These are phyloP conservation scores for Neonectria hederae DNA, from an alignment of 2,329 filamentous ascomycete genomes.

Conservation along the genomic window DNA sequence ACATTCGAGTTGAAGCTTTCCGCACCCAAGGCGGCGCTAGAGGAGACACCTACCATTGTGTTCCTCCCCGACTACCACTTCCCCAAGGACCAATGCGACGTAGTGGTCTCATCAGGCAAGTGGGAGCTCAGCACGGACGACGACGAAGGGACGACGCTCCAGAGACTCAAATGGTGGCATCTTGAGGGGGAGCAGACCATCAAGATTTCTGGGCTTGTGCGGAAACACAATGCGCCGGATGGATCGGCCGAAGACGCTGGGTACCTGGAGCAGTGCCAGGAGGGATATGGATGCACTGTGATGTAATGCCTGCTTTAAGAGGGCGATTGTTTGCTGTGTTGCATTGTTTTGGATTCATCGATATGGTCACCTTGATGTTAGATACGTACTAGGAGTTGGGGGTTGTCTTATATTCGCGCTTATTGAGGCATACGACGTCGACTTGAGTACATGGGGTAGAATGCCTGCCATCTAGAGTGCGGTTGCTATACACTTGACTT, in stretches of 20 bases:
- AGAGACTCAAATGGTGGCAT: slow-evolving; percentile 93
- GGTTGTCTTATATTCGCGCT: slow-evolving; percentile 1
- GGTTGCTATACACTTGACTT: too few species aligned
- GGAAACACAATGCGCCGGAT: slow-evolving; percentile 65
- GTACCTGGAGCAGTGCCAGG: slow-evolving; percentile 77
- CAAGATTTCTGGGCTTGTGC: slow-evolving; percentile 77
- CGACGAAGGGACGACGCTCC: slow-evolving; percentile 73
- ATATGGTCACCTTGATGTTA: slow-evolving; percentile 8
- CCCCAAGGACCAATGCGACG: slow-evolving; percentile 74
- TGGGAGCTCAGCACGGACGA: slow-evolving; percentile 86
- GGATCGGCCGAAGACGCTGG: slow-evolving; percentile 76
- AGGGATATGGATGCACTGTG: slow-evolving; percentile 60
- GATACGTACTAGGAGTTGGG: slow-evolving; percentile 14
- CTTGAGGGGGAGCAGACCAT: slow-evolving; percentile 83
- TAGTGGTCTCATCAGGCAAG: slow-evolving; percentile 85
- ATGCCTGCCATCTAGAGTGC: not conserved
- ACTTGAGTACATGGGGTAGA: not conserved
- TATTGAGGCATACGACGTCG: not conserved
- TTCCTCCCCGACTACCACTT: slow-evolving; percentile 95
- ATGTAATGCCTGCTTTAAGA: slow-evolving; percentile 54
- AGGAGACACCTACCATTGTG: slow-evolving; percentile 79
- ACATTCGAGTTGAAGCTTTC: slow-evolving; percentile 78
- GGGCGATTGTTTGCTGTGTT: not conserved
- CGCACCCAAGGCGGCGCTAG: slow-evolving; percentile 65
- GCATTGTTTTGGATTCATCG: slow-evolving; percentile 4